Base-by-base conservation (phyloP, 306 rosid genomes). In the Trichosanthes cucumerina region DNA sequence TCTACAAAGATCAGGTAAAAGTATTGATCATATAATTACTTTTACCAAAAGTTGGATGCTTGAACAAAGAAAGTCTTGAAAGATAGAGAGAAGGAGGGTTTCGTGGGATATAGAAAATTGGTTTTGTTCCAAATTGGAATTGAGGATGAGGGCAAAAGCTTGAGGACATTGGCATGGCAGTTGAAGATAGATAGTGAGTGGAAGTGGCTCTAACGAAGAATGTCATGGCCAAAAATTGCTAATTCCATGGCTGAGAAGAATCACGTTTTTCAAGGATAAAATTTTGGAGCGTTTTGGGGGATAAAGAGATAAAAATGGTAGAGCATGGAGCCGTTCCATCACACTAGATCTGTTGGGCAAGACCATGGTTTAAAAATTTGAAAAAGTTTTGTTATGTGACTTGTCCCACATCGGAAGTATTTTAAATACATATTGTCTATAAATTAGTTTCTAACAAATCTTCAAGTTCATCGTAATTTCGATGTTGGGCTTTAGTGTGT, bases 161-260 rank as follows among this genome's bases (percentile, higher is more conserved):
- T 4, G 93, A 88, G 83, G 86, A 82, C 88, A 91, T 65, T 62
- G 85, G 87, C 90, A 86, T 84, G 83, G 89, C 87, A n/a, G 88
- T 81, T 26, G 88, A 87, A 81, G 89, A 58, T 70, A 83, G 49
- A 76, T 79, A 79, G 62, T 73, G 87, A 79, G 52, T 43, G 83
- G 33, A 70, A 66, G 76, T 43, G 74, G 71, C 49, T 81, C 80
- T 86, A 79, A 85, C 75, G 54, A 88, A 74, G 24, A 46, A 41
- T 71, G 84, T 62, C 87, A 80, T 81, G 14, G 75, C 41, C 73
- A 28, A 9, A 12, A 11, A 34, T 12, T 15, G 75, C 26, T 47
- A 8, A 31, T 57, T 79, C 64, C 50, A 84, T 16, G n/a, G 56
- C 28, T 31, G 69, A 33, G 77, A 12, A 50, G 50, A 75, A 63